Evolutionary conservation across 2,329 filamentous ascomycete genomes (phyloP), one percentile per base, ranked within the genome.

Genomic region (Colletotrichum sansevieriae): DNA sequence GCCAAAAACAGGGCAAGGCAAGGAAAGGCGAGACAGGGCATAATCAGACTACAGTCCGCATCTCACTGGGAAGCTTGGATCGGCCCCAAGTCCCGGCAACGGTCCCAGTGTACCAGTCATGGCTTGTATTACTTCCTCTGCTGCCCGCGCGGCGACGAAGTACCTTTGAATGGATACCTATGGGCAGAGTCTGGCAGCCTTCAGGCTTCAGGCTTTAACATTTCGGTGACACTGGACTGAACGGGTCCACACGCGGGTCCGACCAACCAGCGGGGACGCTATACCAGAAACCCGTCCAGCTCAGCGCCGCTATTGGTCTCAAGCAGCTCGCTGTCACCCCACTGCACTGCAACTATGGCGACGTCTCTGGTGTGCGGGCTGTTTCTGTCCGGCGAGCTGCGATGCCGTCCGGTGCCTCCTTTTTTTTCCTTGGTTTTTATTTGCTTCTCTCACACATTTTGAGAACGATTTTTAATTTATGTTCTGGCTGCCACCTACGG

Each of bases 11-110:
- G 62, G 41, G 58, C 41, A 62, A 66, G 41, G 25, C 51, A 46
- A 66, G 39, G 55, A 55, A 62, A 68, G 22, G 55, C 62, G 62
- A 68, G 55, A 68, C 62, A 60, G 41, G 41, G 15, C 49, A 61
- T 33, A 49, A 51, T 43, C 61, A 65, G 46, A 68, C 65, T 65
- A 59, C 47, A 52, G 61, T 41, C 61, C 12, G 41, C 55, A 54
- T 44, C 44, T 41, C 39, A 65, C 20, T 65, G 41, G 65, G 65
- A 68, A 68, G 55, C 20, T 65, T 65, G 65, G 54, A 47, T 47
- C 61, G 54, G 39, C 61, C 51, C 49, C 18, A 44, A 41, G n/a
- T 13, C 44, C 65, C 54, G 54, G 54, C 61, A 65, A 41, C 25
- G 51, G 11, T 13, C 4, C 25, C 18, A 15, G 29, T 54, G 10